Percentiles rank a stretch among this genome's conserved stretches.
Conservation (phyloP, 805 yeast species). For the Wickerhamiella musiphila region DNA sequence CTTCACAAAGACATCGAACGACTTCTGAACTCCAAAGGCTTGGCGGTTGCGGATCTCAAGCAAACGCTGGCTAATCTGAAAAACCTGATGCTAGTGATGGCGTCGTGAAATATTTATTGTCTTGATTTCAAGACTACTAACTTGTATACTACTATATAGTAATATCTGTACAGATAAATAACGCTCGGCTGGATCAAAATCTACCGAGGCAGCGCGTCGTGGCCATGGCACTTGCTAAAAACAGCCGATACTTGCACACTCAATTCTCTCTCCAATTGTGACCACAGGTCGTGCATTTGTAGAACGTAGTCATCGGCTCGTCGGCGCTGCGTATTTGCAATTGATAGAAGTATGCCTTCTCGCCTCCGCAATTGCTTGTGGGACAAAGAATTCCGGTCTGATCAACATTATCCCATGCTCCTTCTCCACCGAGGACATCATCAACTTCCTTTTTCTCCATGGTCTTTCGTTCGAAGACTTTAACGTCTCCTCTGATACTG, state of each 20-base stretch:
- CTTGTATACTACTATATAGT: no score
- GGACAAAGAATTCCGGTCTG: conserved; percentile 92
- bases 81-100: conserved; percentile 19
- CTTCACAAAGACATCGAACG: conserved; percentile 33
- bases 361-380: conserved; percentile 64
- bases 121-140: no score
- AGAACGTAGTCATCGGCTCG: conserved; percentile 98
- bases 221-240: no score
- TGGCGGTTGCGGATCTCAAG: conserved; percentile 20
- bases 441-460: conserved; percentile 82
- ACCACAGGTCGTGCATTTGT: conserved; percentile 84
- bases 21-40: conserved; percentile 19
- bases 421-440: conserved; percentile 91
- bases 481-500: conserved; percentile 57
- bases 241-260: no score
- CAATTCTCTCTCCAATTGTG: conserved; percentile 94
- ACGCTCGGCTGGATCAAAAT: no score
- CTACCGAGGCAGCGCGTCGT: no score
- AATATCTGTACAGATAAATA: no score
- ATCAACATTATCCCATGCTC: conserved; percentile 98
- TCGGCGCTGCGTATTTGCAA: conserved; percentile 94
- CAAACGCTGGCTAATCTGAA: conserved; percentile 25
- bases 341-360: conserved; percentile 91
- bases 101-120: no score
- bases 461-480: conserved; percentile 68